Evolutionary conservation across 306 rosid species (phyloP).

Genomic region (Malus orientalis): DNA sequence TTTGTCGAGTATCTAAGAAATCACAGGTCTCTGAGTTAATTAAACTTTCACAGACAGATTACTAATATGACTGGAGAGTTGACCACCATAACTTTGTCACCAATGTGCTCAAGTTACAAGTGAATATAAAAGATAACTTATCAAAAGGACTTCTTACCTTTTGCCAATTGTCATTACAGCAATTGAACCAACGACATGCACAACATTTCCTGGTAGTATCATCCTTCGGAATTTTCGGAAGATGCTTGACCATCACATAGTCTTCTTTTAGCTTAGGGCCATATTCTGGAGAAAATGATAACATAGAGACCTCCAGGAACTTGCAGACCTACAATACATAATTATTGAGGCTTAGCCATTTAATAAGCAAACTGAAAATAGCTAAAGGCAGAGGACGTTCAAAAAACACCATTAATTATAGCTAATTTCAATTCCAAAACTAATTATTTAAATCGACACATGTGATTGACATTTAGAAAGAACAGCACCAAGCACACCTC

Average conservation of each 20-base stretch:
- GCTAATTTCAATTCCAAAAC: background rate
- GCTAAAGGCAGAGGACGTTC: background rate
- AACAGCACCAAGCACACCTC: conserved; percentile 58
- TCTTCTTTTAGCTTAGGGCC: conserved; percentile 97
- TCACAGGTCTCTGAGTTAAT: background rate
- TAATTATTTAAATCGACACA: background rate
- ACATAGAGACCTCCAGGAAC: conserved; percentile 91
- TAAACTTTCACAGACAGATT: background rate
- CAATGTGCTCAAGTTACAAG: background rate
- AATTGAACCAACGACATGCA: conserved; percentile 55
- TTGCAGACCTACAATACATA: conserved; percentile 71
- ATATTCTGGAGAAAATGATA: conserved; percentile 91
- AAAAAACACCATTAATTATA: background rate
- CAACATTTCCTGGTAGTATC: conserved; percentile 74
- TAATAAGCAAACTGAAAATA: background rate
- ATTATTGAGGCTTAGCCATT: conserved; percentile 1
- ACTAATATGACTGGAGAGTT: background rate
- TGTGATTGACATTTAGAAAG: conserved; percentile 9
- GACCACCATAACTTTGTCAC: background rate
- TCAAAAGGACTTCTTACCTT: conserved; percentile 47
- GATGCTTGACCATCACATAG: conserved; percentile 90
- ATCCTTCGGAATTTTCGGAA: conserved; percentile 56
- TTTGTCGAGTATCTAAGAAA: background rate
- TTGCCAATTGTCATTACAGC: conserved; percentile 98
- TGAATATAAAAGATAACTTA: background rate